Evolutionary conservation across 2,329 filamentous ascomycete genomes (phyloP).

Genomic region (Dichotomopilus funicola): DNA sequence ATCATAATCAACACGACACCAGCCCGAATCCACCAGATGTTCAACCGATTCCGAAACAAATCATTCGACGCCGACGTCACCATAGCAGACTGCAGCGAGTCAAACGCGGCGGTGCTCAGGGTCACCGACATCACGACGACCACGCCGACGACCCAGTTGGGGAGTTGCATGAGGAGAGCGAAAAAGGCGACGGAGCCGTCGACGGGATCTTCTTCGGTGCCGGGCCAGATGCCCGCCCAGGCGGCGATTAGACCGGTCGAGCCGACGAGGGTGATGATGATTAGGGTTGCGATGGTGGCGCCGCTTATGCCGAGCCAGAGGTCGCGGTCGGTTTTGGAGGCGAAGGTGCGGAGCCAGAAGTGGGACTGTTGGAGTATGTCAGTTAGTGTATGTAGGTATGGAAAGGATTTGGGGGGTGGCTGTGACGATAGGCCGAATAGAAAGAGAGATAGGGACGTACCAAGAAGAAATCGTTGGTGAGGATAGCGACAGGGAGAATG

Average conservation of each 20-base stretch:
- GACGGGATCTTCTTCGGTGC: constrained; percentile 42
- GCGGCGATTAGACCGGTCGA: constrained; percentile 66
- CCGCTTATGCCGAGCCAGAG: constrained; percentile 68
- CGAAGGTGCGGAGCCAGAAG: constrained; percentile 80
- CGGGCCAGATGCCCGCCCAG: constrained; percentile 67
- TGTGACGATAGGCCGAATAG: neutral
- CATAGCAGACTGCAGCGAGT: constrained; percentile 76
- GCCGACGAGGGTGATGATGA: constrained; percentile 68
- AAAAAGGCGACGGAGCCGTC: constrained; percentile 69
- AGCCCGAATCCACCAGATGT: constrained; percentile 65
- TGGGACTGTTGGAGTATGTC: constrained; percentile 49
- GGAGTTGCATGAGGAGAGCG: constrained; percentile 63
- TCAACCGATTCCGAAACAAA: constrained; percentile 73
- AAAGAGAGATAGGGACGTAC: neutral
- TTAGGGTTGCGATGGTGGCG: constrained; percentile 57
- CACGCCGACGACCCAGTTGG: constrained; percentile 74
- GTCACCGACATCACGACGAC: constrained; percentile 75
- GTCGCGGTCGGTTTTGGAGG: constrained; percentile 71
- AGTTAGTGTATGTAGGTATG: too few species aligned
- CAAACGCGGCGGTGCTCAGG: constrained; percentile 71
- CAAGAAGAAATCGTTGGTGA: constrained; percentile 84
- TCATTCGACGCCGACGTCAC: constrained; percentile 81
- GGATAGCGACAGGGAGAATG: constrained; percentile 71
- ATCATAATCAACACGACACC: constrained; percentile 67
- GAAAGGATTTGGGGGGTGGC: neutral